Conservation (phyloP, 225 moss, liverwort and hornwort genomes). For the Asterella californica region DNA sequence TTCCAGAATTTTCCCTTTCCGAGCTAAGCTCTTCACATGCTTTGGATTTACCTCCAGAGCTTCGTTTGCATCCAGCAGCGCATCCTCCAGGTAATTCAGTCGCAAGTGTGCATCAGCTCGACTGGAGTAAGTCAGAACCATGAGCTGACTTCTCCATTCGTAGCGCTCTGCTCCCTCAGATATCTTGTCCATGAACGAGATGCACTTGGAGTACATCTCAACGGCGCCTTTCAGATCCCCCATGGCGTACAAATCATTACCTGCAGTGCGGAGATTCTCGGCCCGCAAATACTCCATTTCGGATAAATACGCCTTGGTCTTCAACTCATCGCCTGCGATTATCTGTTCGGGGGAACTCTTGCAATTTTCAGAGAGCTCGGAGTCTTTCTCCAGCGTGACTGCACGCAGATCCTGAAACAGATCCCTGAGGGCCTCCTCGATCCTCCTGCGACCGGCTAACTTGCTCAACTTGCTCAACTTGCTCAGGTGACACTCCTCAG, state of each 20-base stretch:
- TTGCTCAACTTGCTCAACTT: background rate
- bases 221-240: slow-evolving; percentile 61
- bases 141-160: slow-evolving; percentile 4
- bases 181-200: slow-evolving; percentile 20
- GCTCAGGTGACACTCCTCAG: background rate
- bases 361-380: slow-evolving; percentile 11
- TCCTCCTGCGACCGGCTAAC: slow-evolving; percentile 5
- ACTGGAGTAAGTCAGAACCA: slow-evolving; percentile 70
- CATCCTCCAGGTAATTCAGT: slow-evolving; percentile 54
- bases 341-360: slow-evolving; percentile 1
- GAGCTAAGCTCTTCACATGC: slow-evolving; percentile 69
- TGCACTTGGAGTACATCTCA: slow-evolving; percentile 67
- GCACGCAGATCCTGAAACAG: slow-evolving; percentile 10
- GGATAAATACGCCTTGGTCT: background rate
- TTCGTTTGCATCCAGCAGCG: slow-evolving; percentile 59
- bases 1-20: slow-evolving; percentile 72
- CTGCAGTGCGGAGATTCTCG: slow-evolving; percentile 52
- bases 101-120: slow-evolving; percentile 72
- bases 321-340: background rate
- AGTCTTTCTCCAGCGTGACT: slow-evolving; percentile 14
- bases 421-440: slow-evolving; percentile 15
- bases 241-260: slow-evolving; percentile 55
- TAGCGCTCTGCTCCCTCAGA: background rate
- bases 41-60: slow-evolving; percentile 58
- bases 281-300: slow-evolving; percentile 8